Evolutionary conservation across 148 eudicot species (phyloP).

Genomic region (Camellia sinensis): DNA sequence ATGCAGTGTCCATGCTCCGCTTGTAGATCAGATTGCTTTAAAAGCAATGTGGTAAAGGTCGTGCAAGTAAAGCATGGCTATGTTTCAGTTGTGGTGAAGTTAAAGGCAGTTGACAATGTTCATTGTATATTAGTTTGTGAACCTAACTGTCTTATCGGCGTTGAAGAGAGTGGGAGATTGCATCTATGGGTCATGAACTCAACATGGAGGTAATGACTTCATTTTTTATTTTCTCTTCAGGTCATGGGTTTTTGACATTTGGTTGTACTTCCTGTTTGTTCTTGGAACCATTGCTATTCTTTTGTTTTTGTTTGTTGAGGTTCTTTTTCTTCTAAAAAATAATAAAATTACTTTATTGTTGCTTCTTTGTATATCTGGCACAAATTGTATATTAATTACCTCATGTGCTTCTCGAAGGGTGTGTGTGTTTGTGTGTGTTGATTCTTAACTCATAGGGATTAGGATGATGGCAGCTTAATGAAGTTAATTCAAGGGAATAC

Average conservation of each 20-base stretch:
- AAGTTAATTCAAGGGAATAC: conserved; percentile 3
- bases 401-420: neutral
- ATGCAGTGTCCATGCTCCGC: conserved; percentile 60
- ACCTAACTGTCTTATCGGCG: conserved; percentile 64
- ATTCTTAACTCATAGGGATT: neutral
- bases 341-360: neutral
- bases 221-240: neutral
- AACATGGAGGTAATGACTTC: conserved; percentile 68
- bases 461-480: neutral
- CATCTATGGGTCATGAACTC: conserved; percentile 90
- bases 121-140: conserved; percentile 72
- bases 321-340: neutral
- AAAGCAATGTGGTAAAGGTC: conserved; percentile 71
- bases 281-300: conserved; percentile 11
- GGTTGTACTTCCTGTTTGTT: neutral
- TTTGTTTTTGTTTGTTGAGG: neutral
- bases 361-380: neutral
- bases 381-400: neutral
- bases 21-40: conserved; percentile 52
- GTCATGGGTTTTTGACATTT: neutral
- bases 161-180: conserved; percentile 80
- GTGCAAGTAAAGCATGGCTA: conserved; percentile 73
- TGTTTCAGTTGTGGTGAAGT: conserved; percentile 48
- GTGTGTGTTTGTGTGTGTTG: neutral
- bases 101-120: conserved; percentile 51